phyloP scores from a whole-genome alignment of 352 stramenopile genomes.

The Plasmopara viticola region DNA sequence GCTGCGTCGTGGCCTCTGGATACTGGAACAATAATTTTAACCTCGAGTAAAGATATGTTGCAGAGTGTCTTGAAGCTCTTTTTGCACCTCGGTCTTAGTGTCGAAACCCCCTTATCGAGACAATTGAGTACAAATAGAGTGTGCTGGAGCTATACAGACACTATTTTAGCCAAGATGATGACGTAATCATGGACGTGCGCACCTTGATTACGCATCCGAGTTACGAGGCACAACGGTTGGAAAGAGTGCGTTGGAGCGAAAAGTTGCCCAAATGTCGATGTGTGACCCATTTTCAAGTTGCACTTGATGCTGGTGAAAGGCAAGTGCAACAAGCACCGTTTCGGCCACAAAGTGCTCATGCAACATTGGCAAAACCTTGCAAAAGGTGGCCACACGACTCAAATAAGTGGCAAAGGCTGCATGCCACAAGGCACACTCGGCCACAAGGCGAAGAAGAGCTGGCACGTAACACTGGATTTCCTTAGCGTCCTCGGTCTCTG shows the following conservation, averaged over 20 bases:
- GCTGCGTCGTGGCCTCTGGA: slow-evolving; percentile 5
- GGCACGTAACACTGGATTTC: slow-evolving; percentile 27
- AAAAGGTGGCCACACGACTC: slow-evolving; percentile 33
- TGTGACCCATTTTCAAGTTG: background rate
- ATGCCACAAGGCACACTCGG: slow-evolving; percentile 31
- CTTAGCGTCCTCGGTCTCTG: slow-evolving; percentile 2
- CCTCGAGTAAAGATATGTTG: slow-evolving; percentile 25
- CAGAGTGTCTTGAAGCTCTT: slow-evolving; percentile 24
- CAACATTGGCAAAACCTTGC: slow-evolving; percentile 22
- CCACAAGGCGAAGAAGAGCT: slow-evolving; percentile 41
- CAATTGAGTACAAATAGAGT: slow-evolving; percentile 32
- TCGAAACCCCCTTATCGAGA: slow-evolving; percentile 21
- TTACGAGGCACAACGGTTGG: slow-evolving; percentile 27
- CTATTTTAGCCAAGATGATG: slow-evolving; percentile 4
- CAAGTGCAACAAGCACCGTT: slow-evolving; percentile 28
- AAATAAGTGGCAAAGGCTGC: slow-evolving; percentile 35
- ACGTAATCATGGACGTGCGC: background rate
- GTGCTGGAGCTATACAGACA: slow-evolving; percentile 26
- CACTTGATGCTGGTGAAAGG: slow-evolving; percentile 32
- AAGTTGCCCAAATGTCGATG: slow-evolving; percentile 25
- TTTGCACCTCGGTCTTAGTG: slow-evolving; percentile 15
- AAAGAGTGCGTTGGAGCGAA: slow-evolving; percentile 25
- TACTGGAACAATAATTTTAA: slow-evolving; percentile 32
- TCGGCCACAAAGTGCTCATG: slow-evolving; percentile 26
- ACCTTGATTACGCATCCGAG: slow-evolving; percentile 39